Conservation (phyloP, 2,329 filamentous ascomycete genomes). For the Nothomitra cinnamomea region DNA sequence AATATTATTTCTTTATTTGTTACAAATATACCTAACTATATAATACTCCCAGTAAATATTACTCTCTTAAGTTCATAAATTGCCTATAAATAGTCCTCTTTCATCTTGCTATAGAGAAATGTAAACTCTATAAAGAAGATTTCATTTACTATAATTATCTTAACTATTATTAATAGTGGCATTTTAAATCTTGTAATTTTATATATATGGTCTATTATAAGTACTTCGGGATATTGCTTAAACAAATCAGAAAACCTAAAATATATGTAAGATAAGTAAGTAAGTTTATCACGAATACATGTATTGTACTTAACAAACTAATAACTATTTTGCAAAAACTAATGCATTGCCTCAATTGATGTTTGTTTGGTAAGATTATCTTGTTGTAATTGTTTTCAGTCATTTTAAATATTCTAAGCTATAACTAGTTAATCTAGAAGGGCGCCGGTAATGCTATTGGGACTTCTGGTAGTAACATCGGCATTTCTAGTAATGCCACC, state of each 20-base stretch:
- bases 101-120: background rate
- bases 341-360: background rate
- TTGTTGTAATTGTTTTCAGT: background rate
- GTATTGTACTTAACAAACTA: background rate
- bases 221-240: background rate
- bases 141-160: background rate
- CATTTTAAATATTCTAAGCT: background rate
- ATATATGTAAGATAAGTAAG: background rate
- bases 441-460: too few relatives aligned
- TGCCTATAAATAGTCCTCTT: background rate
- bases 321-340: background rate
- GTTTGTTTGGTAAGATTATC: background rate
- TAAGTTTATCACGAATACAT: background rate
- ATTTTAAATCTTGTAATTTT: constrained; percentile 2
- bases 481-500: too few relatives aligned
- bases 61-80: background rate
- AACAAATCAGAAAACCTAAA: background rate
- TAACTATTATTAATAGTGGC: background rate
- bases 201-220: background rate
- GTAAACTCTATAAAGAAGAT: background rate
- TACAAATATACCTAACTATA: background rate
- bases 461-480: too few relatives aligned
- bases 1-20: background rate
- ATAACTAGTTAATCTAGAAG: background rate
- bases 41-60: background rate